Conservation (phyloP, 768 basidiomycete species). For the Lentinula detonsa region DNA sequence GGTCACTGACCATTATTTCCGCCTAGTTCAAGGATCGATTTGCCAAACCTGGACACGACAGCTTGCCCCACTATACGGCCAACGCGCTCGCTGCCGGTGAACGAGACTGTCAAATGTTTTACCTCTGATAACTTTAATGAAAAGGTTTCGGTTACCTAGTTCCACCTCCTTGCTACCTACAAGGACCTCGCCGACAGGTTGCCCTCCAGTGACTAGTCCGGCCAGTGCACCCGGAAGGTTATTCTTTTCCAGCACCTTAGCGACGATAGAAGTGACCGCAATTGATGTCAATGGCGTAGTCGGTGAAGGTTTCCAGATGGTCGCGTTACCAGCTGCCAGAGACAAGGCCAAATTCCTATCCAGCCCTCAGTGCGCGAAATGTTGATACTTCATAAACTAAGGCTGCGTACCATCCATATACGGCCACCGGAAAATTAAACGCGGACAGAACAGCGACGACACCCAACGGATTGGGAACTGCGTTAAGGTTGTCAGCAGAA, state of each 20-base stretch:
- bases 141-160: slow-evolving; percentile 46
- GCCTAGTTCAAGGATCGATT: slow-evolving; percentile 85
- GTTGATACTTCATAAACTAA: neutral
- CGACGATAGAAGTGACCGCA: slow-evolving; percentile 82
- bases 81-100: slow-evolving; percentile 89
- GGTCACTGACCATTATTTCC: slow-evolving; percentile 81
- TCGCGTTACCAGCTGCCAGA: slow-evolving; percentile 86
- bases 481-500: slow-evolving; percentile 11
- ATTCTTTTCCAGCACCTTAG: slow-evolving; percentile 75
- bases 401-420: slow-evolving; percentile 72
- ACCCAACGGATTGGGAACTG: slow-evolving; percentile 87
- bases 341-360: slow-evolving; percentile 86
- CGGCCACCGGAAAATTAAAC: slow-evolving; percentile 95
- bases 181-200: slow-evolving; percentile 72
- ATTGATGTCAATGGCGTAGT: slow-evolving; percentile 88
- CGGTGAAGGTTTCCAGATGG: slow-evolving; percentile 93
- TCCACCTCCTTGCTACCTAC: slow-evolving; percentile 72
- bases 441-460: slow-evolving; percentile 75
- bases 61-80: slow-evolving; percentile 84
- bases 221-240: slow-evolving; percentile 81
- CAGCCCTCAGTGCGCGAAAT: neutral
- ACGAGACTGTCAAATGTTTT: slow-evolving; percentile 64
- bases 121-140: neutral
- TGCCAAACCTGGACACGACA: slow-evolving; percentile 86
- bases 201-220: slow-evolving; percentile 77